Conservation (phyloP, 1,139 yeast species). For the Ogataea hybrid region DNA sequence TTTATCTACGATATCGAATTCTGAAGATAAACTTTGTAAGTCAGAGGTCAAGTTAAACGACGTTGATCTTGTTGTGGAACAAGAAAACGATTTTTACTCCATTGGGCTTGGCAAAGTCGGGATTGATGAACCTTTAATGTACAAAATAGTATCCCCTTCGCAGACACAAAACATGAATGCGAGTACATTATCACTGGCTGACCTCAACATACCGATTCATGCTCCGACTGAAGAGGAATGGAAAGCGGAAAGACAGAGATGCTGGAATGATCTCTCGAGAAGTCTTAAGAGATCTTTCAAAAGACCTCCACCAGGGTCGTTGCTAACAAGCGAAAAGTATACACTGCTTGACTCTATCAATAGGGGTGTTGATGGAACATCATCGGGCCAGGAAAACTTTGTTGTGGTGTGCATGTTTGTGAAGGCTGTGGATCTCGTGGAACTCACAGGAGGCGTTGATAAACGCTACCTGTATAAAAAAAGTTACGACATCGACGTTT, state of each 20-base stretch:
- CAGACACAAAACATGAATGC: slow-evolving; percentile 19
- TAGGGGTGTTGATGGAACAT: slow-evolving; percentile 85
- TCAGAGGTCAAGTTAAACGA: neutral
- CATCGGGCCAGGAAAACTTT: slow-evolving; percentile 66
- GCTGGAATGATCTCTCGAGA: slow-evolving; percentile 62
- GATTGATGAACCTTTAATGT: slow-evolving; percentile 24
- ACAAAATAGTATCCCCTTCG: slow-evolving; percentile 29
- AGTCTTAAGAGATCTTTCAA: slow-evolving; percentile 62
- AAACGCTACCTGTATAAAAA: slow-evolving; percentile 54
- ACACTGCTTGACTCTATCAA: slow-evolving; percentile 65
- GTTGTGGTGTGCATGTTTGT: slow-evolving; percentile 68
- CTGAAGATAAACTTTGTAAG: neutral
- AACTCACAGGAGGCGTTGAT: slow-evolving; percentile 43
- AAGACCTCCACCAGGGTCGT: slow-evolving; percentile 67
- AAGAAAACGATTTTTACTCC: slow-evolving; percentile 17
- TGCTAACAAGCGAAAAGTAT: slow-evolving; percentile 54
- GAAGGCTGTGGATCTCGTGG: slow-evolving; percentile 70
- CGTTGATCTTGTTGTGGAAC: slow-evolving; percentile 15
- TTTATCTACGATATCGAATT: neutral
- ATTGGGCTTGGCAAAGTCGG: slow-evolving; percentile 9
- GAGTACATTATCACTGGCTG: slow-evolving; percentile 23
- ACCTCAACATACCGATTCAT: slow-evolving; percentile 28
- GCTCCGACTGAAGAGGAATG: slow-evolving; percentile 66
- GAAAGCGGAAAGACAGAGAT: slow-evolving; percentile 57
- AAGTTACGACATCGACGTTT: slow-evolving; percentile 51